These are phyloP conservation scores for Aspergillus aculeatus DNA, from an alignment of 2,329 filamentous ascomycete genomes.

Conservation along the genomic window DNA sequence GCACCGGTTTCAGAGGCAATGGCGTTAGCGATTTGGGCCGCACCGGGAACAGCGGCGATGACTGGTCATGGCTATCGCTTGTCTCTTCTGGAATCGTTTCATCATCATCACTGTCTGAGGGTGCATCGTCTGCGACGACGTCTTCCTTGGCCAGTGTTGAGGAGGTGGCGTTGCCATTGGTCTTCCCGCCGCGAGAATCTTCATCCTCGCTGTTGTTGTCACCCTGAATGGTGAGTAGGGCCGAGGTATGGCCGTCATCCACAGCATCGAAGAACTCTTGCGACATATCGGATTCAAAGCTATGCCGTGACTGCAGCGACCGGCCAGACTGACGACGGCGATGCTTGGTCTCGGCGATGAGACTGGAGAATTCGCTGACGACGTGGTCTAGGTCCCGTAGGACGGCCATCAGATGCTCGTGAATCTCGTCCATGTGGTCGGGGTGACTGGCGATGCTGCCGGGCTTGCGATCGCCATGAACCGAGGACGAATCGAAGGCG, in stretches of 20 bases:
- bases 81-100: slow-evolving; percentile 47
- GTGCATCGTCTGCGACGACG: slow-evolving; percentile 56
- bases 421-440: slow-evolving; percentile 64
- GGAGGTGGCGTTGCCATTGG: slow-evolving; percentile 48
- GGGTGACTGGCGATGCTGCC: slow-evolving; percentile 32
- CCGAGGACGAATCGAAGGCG: slow-evolving; percentile 24
- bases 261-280: slow-evolving; percentile 96
- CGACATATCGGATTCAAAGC: slow-evolving; percentile 75
- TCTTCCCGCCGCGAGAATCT: slow-evolving; percentile 26
- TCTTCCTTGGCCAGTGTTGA: slow-evolving; percentile 48
- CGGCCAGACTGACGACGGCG: slow-evolving; percentile 61
- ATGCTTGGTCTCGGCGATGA: slow-evolving; percentile 77
- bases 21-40: slow-evolving; percentile 75
- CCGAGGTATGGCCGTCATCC: slow-evolving; percentile 59
- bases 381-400: slow-evolving; percentile 81
- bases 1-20: slow-evolving; percentile 67
- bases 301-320: slow-evolving; percentile 59
- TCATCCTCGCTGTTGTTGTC: slow-evolving; percentile 68
- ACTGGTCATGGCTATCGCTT: slow-evolving; percentile 31
- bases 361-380: slow-evolving; percentile 73
- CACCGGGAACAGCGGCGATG: slow-evolving; percentile 64
- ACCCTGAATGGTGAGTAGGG: slow-evolving; percentile 72
- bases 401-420: slow-evolving; percentile 81
- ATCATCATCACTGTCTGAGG: slow-evolving; percentile 61
- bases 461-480: slow-evolving; percentile 35